A percentile compares a stretch with the other conserved stretches of the same genome.
These are phyloP conservation scores for Tieghemostelium lacteum DNA, from an alignment of 78 protist genomes.

Conservation along the genomic window DNA sequence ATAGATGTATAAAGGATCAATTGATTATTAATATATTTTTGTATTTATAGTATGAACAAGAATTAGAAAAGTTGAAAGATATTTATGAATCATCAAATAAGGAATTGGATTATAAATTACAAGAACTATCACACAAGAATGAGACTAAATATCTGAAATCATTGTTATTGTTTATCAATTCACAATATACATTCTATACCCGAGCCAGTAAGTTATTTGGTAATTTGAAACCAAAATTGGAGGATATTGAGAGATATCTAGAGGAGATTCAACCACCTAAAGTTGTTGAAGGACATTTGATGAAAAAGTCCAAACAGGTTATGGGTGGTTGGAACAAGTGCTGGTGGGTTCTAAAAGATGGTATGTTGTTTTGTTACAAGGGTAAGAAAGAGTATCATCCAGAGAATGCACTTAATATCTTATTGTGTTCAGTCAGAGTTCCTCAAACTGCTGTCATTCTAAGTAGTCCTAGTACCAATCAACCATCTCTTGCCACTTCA, in stretches of 20 bases:
- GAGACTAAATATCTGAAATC: slow-evolving; percentile 66
- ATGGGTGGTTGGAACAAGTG: slow-evolving; percentile 85
- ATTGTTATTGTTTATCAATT: slow-evolving; percentile 40
- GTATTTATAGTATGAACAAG: slow-evolving; percentile 50
- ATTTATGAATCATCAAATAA: slow-evolving; percentile 38
- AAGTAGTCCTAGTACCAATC: neutral
- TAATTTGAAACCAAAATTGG: slow-evolving; percentile 47
- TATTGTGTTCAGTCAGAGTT: slow-evolving; percentile 67
- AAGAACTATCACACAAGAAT: slow-evolving; percentile 63
- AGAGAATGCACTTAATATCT: slow-evolving; percentile 75
- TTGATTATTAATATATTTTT: neutral
- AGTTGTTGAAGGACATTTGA: slow-evolving; percentile 75
- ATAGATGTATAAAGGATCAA: neutral
- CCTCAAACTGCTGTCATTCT: slow-evolving; percentile 23
- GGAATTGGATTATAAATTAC: slow-evolving; percentile 48
- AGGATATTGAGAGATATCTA: slow-evolving; percentile 44
- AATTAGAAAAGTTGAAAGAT: slow-evolving; percentile 61
- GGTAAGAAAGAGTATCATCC: slow-evolving; percentile 73
- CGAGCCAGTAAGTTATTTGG: slow-evolving; percentile 54
- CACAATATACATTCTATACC: slow-evolving; percentile 59
- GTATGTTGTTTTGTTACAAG: slow-evolving; percentile 73
- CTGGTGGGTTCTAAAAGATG: slow-evolving; percentile 80
- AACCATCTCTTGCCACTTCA: neutral
- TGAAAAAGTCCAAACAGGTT: slow-evolving; percentile 74
- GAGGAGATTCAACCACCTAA: slow-evolving; percentile 77